phyloP scores from a whole-genome alignment of 495 filamentous ascomycete species.

The Glutinoglossum americanum region DNA sequence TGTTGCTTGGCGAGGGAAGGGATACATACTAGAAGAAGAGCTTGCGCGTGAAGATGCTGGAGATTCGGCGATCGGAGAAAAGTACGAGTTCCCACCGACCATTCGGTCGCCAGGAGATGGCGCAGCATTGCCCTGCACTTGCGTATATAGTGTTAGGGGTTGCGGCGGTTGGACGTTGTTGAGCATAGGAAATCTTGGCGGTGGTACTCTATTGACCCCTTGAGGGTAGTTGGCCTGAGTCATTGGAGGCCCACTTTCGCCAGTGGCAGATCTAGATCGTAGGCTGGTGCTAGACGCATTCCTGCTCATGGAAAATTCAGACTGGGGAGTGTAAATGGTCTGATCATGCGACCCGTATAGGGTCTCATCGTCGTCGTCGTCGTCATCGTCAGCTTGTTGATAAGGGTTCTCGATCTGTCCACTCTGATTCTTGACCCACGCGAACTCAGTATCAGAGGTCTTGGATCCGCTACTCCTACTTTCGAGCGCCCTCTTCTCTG shows the following conservation, averaged over 20 bases:
- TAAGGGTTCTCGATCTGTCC: constrained; percentile 55
- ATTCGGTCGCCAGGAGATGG: constrained; percentile 29
- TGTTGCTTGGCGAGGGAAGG: constrained; percentile 56
- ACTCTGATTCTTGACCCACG: constrained; percentile 46
- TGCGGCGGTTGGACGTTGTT: constrained; percentile 22
- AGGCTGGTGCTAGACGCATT: constrained; percentile 67
- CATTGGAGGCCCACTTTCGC: constrained; percentile 37
- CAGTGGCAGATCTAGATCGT: constrained; percentile 57
- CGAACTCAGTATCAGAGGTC: constrained; percentile 54
- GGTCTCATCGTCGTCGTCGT: constrained; percentile 37
- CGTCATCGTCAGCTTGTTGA: constrained; percentile 53
- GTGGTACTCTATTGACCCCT: constrained; percentile 19
- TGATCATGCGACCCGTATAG: constrained; percentile 6
- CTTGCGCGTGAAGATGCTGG: constrained; percentile 67
- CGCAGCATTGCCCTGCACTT: constrained; percentile 25
- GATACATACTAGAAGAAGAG: constrained; percentile 46
- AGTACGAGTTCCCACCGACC: constrained; percentile 50
- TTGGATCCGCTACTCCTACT: constrained; percentile 23
- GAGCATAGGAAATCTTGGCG: constrained; percentile 47
- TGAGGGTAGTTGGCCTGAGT: constrained; percentile 6
- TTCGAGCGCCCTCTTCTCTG: constrained; percentile 22
- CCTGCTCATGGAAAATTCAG: constrained; percentile 31
- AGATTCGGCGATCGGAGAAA: constrained; percentile 71
- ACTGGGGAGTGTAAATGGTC: constrained; percentile 2
- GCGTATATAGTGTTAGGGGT: constrained; percentile 52